Conservation (phyloP, 2,329 filamentous ascomycete genomes). For the Cercospora zeina region DNA sequence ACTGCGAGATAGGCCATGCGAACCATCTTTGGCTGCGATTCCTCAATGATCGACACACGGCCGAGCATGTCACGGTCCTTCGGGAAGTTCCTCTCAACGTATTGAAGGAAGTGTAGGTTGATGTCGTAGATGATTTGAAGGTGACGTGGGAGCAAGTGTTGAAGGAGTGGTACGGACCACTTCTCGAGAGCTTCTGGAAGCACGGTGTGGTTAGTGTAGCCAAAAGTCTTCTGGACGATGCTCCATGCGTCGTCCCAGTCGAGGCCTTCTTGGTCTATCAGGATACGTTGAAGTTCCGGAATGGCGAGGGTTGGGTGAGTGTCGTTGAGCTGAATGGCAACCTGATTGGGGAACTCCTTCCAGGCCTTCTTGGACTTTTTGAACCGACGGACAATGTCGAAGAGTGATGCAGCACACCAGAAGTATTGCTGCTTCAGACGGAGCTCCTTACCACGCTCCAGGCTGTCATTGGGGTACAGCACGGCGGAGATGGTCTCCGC, state of each 20-base stretch:
- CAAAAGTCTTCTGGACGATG: slow-evolving; percentile 68
- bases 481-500: slow-evolving; percentile 99
- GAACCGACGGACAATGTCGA: slow-evolving; percentile 95
- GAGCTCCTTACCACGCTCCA: slow-evolving; percentile 94
- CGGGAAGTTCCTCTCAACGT: slow-evolving; percentile 86
- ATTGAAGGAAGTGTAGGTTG: slow-evolving; percentile 90
- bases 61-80: slow-evolving; percentile 81
- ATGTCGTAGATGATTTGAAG: slow-evolving; percentile 93
- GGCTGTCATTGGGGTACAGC: slow-evolving; percentile 94
- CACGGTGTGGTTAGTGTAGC: slow-evolving; percentile 98
- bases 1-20: slow-evolving; percentile 95
- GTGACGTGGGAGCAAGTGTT: slow-evolving; percentile 90
- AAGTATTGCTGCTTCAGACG: slow-evolving; percentile 99
- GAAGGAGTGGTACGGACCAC: slow-evolving; percentile 90
- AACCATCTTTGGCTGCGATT: slow-evolving; percentile 95
- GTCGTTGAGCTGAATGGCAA: slow-evolving; percentile 97
- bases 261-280: slow-evolving; percentile 84
- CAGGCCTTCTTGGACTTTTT: slow-evolving; percentile 93
- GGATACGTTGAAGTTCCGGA: slow-evolving; percentile 90
- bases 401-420: slow-evolving; percentile 95
- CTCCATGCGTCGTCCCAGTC: slow-evolving; percentile 92
- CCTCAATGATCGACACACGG: slow-evolving; percentile 95
- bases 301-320: slow-evolving; percentile 96
- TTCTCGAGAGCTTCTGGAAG: slow-evolving; percentile 96
- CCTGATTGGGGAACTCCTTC: slow-evolving; percentile 89